Evolutionary conservation across 495 filamentous ascomycete species (phyloP).

Genomic region (Aspergillus incahuasiensis): DNA sequence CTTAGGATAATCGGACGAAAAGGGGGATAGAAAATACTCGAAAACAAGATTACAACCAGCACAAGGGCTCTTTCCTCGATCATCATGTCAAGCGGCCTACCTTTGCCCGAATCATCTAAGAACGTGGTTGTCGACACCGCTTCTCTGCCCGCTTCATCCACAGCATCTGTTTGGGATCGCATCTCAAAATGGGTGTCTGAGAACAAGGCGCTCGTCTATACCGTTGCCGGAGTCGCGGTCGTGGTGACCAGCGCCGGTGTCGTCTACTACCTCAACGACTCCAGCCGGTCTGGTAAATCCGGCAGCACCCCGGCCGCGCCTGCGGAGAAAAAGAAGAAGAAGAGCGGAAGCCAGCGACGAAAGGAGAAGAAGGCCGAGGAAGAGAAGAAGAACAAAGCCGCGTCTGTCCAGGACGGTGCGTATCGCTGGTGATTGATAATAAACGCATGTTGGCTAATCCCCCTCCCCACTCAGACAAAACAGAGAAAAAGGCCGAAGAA

Average conservation of each 20-base stretch:
- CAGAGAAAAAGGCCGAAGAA: constrained; percentile 55
- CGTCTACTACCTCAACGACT: constrained; percentile 74
- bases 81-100: constrained; percentile 42
- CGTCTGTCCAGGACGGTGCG: constrained; percentile 43
- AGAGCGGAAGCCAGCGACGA: constrained; percentile 60
- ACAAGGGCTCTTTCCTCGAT: constrained; percentile 19
- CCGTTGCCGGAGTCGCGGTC: constrained; percentile 87
- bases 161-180: constrained; percentile 79
- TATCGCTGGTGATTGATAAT: not conserved
- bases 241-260: constrained; percentile 86
- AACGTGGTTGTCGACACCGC: constrained; percentile 48
- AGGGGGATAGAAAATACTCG: constrained; percentile 1
- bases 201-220: constrained; percentile 92
- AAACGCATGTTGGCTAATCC: constrained; percentile 19
- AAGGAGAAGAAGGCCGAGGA: constrained; percentile 67
- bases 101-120: constrained; percentile 35
- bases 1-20: constrained; percentile 10
- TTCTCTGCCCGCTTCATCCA: constrained; percentile 44
- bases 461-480: constrained; percentile 28
- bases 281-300: constrained; percentile 26
- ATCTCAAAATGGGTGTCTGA: constrained; percentile 90
- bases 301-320: constrained; percentile 21
- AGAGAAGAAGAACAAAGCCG: constrained; percentile 53
- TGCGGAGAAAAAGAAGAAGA: constrained; percentile 51
- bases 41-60: constrained; percentile 5